Conservation (phyloP, 257 asterid species). For the Solanum bulbocastanum region DNA sequence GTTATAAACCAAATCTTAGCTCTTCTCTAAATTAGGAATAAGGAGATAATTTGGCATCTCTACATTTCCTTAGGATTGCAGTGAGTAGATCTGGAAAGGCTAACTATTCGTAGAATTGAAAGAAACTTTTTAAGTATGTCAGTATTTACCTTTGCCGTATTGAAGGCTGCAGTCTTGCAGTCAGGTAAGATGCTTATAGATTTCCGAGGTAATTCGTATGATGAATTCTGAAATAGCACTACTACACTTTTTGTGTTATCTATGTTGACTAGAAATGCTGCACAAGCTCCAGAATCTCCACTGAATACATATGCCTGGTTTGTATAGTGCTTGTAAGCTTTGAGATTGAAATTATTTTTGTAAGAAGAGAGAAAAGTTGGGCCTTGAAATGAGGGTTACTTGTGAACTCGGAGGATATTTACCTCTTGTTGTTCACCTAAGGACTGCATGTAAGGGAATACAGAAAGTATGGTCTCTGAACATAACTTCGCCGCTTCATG, state of each 20-base stretch:
- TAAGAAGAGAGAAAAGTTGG: background rate
- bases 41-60: background rate
- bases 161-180: conserved; percentile 56
- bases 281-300: conserved; percentile 47
- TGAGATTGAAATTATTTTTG: background rate
- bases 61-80: background rate
- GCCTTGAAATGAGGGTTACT: background rate
- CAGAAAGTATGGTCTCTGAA: conserved; percentile 44
- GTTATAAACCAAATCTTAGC: background rate
- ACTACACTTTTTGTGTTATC: conserved; percentile 11
- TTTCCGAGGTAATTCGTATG: conserved; percentile 41
- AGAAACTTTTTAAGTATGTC: background rate
- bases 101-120: background rate
- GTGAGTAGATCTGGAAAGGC: background rate
- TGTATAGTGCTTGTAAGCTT: background rate
- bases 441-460: conserved; percentile 20
- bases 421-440: conserved; percentile 64
- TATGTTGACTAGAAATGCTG: conserved; percentile 71
- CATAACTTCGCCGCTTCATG: conserved; percentile 60
- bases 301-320: conserved; percentile 50
- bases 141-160: conserved; percentile 68
- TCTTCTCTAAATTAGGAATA: background rate
- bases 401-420: background rate
- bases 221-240: conserved; percentile 37
- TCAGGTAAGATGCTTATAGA: conserved; percentile 91